Evolutionary conservation across 176 grass and related monocot species (phyloP).

Genomic region (Musa schizocarpa): DNA sequence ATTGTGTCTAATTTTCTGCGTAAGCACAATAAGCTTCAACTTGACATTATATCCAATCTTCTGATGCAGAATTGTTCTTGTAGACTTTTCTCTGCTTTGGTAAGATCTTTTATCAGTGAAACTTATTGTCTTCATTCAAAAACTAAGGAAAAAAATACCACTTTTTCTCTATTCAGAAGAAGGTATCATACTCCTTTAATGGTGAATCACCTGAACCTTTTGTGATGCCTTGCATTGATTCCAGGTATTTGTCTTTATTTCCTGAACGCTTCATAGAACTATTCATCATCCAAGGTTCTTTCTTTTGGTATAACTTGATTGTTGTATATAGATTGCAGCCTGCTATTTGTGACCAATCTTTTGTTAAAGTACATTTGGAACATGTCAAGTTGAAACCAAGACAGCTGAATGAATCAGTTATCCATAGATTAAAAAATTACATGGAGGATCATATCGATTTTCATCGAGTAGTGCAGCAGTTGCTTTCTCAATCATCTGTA

Average conservation of each 20-base stretch:
- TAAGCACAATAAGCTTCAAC: not conserved
- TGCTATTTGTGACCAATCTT: conserved; percentile 23
- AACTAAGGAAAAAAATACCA: too few species aligned
- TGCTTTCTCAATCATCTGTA: conserved; percentile 7
- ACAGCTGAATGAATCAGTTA: conserved; percentile 35
- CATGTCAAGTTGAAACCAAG: conserved; percentile 38
- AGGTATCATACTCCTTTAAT: conserved; percentile 38
- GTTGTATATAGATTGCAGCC: conserved; percentile 29
- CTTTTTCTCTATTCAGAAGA: conserved; percentile 44
- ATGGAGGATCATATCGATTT: conserved; percentile 45
- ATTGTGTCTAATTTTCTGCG: not conserved
- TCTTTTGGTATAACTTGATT: conserved; percentile 3
- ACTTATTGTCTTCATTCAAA: not conserved
- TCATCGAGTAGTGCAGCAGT: conserved; percentile 33
- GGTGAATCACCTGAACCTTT: conserved; percentile 37
- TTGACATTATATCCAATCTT: not conserved
- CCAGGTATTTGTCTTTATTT: conserved; percentile 35
- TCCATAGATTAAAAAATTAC: conserved; percentile 26
- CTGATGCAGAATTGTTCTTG: not conserved
- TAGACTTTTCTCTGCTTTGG: not conserved
- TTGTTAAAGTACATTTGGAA: conserved; percentile 21
- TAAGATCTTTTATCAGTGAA: not conserved
- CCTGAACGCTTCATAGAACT: not conserved
- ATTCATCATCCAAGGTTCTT: not conserved
- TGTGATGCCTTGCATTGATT: conserved; percentile 13